phyloP scores from a whole-genome alignment of 495 filamentous ascomycete species.

The Talaromyces adpressus region DNA sequence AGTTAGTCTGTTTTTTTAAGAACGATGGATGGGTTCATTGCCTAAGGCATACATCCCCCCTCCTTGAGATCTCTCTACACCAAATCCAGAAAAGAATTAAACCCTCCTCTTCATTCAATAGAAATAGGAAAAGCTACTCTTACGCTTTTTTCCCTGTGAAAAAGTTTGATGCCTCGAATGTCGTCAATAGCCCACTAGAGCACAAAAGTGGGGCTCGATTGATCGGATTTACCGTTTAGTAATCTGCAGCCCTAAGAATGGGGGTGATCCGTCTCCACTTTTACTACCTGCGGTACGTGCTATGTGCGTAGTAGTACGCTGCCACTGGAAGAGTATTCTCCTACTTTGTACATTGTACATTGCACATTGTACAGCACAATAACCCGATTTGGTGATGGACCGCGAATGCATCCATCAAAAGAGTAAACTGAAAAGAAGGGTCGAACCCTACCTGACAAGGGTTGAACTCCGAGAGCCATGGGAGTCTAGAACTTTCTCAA shows the following conservation, averaged over 20 bases:
- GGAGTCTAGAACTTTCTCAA: background rate
- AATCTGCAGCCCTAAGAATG: too few relatives aligned
- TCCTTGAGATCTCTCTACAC: too few relatives aligned
- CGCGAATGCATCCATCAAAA: too few relatives aligned
- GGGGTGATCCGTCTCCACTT: background rate
- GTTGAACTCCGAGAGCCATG: background rate
- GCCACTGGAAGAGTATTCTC: background rate
- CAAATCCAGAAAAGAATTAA: too few relatives aligned
- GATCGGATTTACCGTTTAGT: too few relatives aligned
- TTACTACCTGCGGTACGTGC: background rate
- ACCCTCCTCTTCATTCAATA: too few relatives aligned
- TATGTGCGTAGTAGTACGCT: background rate
- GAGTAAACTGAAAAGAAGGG: background rate
- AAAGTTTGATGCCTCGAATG: too few relatives aligned
- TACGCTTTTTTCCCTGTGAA: too few relatives aligned
- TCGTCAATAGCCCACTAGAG: too few relatives aligned
- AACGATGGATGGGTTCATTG: background rate
- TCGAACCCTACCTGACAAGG: background rate
- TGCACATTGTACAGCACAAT: background rate
- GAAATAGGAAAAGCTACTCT: too few relatives aligned
- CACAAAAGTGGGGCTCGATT: too few relatives aligned
- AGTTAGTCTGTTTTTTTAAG: too few relatives aligned
- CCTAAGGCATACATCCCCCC: background rate
- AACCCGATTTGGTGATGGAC: background rate
- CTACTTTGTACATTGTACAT: background rate